phyloP scores from a whole-genome alignment of 805 yeast genomes.

The Wickerhamomyces queroliae region DNA sequence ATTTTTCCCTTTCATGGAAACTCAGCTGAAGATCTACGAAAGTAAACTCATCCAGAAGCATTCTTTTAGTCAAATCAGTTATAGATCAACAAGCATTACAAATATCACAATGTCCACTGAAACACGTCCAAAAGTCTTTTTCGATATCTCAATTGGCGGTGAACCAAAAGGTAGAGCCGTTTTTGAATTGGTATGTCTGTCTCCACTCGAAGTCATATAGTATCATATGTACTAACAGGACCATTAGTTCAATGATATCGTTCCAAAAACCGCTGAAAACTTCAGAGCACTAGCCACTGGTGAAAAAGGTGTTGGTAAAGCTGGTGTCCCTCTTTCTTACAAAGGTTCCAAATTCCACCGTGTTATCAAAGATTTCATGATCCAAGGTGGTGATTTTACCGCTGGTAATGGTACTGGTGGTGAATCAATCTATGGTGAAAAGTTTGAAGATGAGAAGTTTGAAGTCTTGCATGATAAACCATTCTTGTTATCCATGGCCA shows the following conservation, averaged over 20 bases:
- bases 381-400: conserved; percentile 95
- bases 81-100: neutral
- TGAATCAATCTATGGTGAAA: conserved; percentile 77
- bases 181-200: conserved; percentile 50
- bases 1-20: neutral
- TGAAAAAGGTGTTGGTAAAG: conserved; percentile 60
- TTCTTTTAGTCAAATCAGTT: too few species aligned
- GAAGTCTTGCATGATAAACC: conserved; percentile 72
- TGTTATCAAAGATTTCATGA: conserved; percentile 83
- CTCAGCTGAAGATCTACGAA: too few species aligned
- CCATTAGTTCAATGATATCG: conserved; percentile 47
- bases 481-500: conserved; percentile 91
- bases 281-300: conserved; percentile 88
- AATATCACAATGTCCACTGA: neutral
- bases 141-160: conserved; percentile 75
- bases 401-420: conserved; percentile 72
- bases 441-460: conserved; percentile 89
- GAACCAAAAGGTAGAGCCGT: conserved; percentile 68
- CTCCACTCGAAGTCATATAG: neutral
- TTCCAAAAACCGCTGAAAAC: conserved; percentile 87
- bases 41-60: too few species aligned
- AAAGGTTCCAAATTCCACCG: conserved; percentile 92
- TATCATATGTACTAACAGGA: neutral
- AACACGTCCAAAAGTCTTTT: conserved; percentile 50
- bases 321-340: conserved; percentile 65